Conservation (phyloP, 129 eudicot species). For the sunflower (Helianthus annuus) region DNA sequence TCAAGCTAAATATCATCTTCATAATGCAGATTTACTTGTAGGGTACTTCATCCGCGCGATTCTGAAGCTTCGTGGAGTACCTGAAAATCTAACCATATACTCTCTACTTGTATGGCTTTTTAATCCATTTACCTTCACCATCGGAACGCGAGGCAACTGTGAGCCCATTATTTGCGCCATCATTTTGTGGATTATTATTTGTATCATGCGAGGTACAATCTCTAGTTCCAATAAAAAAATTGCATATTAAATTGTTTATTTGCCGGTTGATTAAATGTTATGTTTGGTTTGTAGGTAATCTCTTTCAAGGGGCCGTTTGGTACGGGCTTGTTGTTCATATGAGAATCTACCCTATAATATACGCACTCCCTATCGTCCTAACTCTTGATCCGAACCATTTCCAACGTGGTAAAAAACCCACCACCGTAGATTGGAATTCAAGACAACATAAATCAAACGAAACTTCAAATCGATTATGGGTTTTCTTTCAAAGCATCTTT, state of each 20-base stretch:
- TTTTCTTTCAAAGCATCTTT: slow-evolving; percentile 44
- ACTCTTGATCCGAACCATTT: slow-evolving; percentile 69
- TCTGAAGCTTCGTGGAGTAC: slow-evolving; percentile 91
- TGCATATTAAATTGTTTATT: no score
- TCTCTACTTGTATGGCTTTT: slow-evolving; percentile 88
- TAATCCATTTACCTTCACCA: slow-evolving; percentile 97
- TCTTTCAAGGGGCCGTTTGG: slow-evolving; percentile 87
- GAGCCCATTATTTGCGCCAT: slow-evolving; percentile 96
- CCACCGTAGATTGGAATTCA: slow-evolving; percentile 55
- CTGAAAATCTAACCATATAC: slow-evolving; percentile 58
- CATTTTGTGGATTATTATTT: slow-evolving; percentile 83
- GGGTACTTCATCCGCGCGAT: slow-evolving; percentile 74
- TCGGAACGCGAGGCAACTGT: slow-evolving; percentile 98
- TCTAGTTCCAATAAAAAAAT: slow-evolving; percentile 9
- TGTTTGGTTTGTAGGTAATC: slow-evolving; percentile 45
- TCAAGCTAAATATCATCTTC: slow-evolving; percentile 10
- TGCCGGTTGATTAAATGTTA: no score
- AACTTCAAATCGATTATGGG: slow-evolving; percentile 26
- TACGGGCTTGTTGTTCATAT: slow-evolving; percentile 96
- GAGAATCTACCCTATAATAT: slow-evolving; percentile 92
- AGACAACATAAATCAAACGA: slow-evolving; percentile 26
- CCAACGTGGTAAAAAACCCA: slow-evolving; percentile 62
- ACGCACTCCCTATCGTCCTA: slow-evolving; percentile 75
- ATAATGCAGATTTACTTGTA: slow-evolving; percentile 76
- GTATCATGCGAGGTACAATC: slow-evolving; percentile 76